Evolutionary conservation across 345 rosid genomes (phyloP), one percentile per base, ranked within the genome.

Genomic region (Populus nigra): DNA sequence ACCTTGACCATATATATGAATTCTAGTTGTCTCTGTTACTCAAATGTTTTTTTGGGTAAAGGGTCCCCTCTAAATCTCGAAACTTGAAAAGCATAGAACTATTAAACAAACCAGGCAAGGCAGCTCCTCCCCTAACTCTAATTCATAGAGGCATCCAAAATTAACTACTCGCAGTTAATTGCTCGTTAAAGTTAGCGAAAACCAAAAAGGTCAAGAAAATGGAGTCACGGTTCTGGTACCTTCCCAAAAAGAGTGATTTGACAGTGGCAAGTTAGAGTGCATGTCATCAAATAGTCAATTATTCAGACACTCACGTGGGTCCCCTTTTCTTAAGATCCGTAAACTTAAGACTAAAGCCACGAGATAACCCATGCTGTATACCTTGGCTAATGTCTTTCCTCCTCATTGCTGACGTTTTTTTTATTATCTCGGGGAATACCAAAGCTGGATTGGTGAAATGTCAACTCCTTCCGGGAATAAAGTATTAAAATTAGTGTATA

Each of bases 251-350:
- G 53, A 47, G 53, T 47, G 53, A 47, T 15, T 47, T 47, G 53
- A 47, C 53, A 47, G 53, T 47, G 18, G 53, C 0, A 15, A 16
- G 53, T 47, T 3, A 47, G 53, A 12, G 53, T 47, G 53, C 53
- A 15, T 47, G 53, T 15, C 53, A 47, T 47, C 53, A 15, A 47
- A 15, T 47, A 77, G 79, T 82, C 85, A 79, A 81, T 49, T 71
- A 72, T 77, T 75, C 49, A 79, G 63, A 67, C 79, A 43, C 65
- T 75, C 78, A 76, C 74, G 76, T 83, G 86, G 83, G 79, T 3
- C 71, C 76, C 81, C 8, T 15, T 71, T 71, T 49, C 41, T 33
- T 41, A 35, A 12, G 36, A 25, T 57, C 66, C 10, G 50, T 23
- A 27, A 22, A 23, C 57, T 15, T n/a, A 16, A 6, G 3, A 31